A percentile compares a stretch with the other conserved stretches of the same genome.
phyloP scores from a whole-genome alignment of 495 filamentous ascomycete species.

The Penicillium soppii region DNA sequence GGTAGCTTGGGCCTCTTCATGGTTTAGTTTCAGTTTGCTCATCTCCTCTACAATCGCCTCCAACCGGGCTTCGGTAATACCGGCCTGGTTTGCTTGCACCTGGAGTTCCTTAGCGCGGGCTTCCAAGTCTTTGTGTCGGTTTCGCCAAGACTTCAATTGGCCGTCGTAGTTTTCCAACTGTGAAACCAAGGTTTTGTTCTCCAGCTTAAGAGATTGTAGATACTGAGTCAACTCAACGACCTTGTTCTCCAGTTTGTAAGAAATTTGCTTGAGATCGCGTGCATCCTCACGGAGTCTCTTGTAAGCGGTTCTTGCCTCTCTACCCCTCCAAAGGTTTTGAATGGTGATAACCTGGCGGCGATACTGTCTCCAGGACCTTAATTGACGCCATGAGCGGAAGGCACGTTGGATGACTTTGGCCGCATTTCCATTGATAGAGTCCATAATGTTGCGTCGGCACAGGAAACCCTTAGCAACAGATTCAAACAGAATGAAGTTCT shows the following conservation, averaged over 20 bases:
- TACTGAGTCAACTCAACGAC: conserved; percentile 97
- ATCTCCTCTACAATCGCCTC: conserved; percentile 91
- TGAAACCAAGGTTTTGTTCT: conserved; percentile 83
- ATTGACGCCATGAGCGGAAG: conserved; percentile 78
- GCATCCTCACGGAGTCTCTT: conserved; percentile 91
- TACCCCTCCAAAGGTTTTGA: conserved; percentile 93
- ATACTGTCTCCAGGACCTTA: conserved; percentile 83
- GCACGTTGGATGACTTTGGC: conserved; percentile 85
- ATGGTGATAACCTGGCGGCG: conserved; percentile 84
- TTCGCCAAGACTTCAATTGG: conserved; percentile 93
- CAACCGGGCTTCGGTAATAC: conserved; percentile 86
- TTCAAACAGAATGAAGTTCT: conserved; percentile 81
- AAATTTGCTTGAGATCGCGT: conserved; percentile 97
- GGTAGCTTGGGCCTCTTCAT: conserved; percentile 80
- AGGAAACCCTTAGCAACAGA: conserved; percentile 89
- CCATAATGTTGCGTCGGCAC: conserved; percentile 82
- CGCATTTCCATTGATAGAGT: conserved; percentile 90
- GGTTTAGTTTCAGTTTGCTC: conserved; percentile 81
- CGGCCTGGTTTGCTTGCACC: conserved; percentile 93
- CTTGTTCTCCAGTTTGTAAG: conserved; percentile 99
- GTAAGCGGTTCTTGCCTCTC: conserved; percentile 74
- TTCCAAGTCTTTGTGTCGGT: conserved; percentile 87
- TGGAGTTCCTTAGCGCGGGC: conserved; percentile 89
- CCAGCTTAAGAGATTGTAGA: conserved; percentile 82
- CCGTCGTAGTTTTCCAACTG: conserved; percentile 96